Evolutionary conservation across 2,329 filamentous ascomycete genomes (phyloP).

Genomic region (Aspergillus sp.): DNA sequence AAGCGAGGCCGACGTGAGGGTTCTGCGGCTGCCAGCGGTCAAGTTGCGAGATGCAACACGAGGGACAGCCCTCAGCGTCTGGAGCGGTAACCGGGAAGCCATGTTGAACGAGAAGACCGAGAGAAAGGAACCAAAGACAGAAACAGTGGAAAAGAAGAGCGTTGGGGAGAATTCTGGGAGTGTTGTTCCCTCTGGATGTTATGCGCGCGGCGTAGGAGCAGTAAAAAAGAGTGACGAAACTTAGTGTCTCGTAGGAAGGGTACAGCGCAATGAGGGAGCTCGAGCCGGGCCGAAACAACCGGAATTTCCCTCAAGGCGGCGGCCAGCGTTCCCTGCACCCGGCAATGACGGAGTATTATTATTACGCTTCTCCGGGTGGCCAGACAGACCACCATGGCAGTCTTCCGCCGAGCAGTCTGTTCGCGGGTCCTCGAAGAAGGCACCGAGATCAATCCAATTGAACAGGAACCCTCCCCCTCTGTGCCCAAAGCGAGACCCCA

Average conservation of each 20-base stretch:
- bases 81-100: constrained; percentile 39
- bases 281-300: constrained; percentile 27
- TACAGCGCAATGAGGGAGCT: constrained; percentile 6
- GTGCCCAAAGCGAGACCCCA: no score
- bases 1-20: constrained; percentile 24
- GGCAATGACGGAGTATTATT: constrained; percentile 34
- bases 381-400: constrained; percentile 21
- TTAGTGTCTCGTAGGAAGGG: constrained; percentile 2
- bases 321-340: constrained; percentile 17
- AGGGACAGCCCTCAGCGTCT: constrained; percentile 29
- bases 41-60: constrained; percentile 25
- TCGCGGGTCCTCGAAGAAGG: not conserved
- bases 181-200: no score
- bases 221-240: constrained; percentile 15
- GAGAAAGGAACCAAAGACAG: not conserved
- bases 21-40: constrained; percentile 19
- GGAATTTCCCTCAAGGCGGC: constrained; percentile 23
- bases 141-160: not conserved
- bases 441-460: no score
- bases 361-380: constrained; percentile 26
- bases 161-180: no score
- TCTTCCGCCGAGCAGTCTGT: constrained; percentile 7
- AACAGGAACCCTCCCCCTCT: no score
- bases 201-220: no score
- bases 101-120: constrained; percentile 20